Evolutionary conservation across 192 early-diverging fungal genomes (phyloP).

Genomic region (Coemansia sp.): DNA sequence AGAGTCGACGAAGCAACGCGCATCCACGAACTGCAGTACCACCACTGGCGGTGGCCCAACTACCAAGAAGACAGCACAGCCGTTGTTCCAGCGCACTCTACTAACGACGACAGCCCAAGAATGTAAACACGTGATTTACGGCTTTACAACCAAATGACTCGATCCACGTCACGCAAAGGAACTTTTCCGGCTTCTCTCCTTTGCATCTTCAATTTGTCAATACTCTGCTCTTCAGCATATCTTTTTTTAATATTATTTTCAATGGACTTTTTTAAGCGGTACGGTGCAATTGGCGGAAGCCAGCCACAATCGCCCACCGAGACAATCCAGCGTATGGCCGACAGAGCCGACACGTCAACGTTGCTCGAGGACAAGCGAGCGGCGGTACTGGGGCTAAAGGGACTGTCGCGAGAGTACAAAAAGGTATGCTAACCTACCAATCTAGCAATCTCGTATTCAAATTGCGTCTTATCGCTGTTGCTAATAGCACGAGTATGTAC

Average conservation of each 20-base stretch:
- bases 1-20: constrained; percentile 69
- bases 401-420: constrained; percentile 76
- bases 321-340: constrained; percentile 81
- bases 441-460: constrained; percentile 6
- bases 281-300: constrained; percentile 44
- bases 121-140: neutral
- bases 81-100: neutral
- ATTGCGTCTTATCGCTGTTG: neutral
- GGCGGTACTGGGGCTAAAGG: constrained; percentile 82
- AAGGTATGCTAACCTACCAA: constrained; percentile 32
- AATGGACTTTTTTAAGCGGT: constrained; percentile 55
- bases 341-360: constrained; percentile 78
- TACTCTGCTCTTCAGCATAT: neutral
- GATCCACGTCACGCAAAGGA: neutral
- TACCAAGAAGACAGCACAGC: neutral
- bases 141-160: neutral
- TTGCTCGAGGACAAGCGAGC: constrained; percentile 89
- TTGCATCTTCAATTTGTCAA: neutral
- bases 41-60: constrained; percentile 8
- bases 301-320: constrained; percentile 58
- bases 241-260: constrained; percentile 8
- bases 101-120: neutral
- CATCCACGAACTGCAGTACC: constrained; percentile 58
- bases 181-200: neutral
- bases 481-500: neutral